These are phyloP conservation scores for Penicillium sp. DNA, from an alignment of 2,329 filamentous ascomycete species.

Conservation along the genomic window DNA sequence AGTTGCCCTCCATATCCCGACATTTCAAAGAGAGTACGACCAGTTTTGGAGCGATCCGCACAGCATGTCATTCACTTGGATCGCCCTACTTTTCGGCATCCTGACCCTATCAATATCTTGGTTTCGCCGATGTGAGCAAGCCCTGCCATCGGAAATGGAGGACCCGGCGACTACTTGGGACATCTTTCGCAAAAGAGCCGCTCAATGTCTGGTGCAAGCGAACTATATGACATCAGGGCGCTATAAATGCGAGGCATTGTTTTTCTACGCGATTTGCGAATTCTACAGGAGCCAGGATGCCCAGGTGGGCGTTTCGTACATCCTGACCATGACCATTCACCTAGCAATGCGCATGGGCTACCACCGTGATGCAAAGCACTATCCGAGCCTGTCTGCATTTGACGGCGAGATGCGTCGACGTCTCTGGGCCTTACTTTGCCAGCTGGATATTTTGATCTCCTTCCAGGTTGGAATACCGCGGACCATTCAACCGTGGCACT, in stretches of 20 bases:
- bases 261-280: conserved; percentile 36
- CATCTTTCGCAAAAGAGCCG: conserved; percentile 55
- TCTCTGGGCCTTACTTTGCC: conserved; percentile 47
- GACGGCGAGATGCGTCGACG: conserved; percentile 59
- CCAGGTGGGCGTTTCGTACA: conserved; percentile 58
- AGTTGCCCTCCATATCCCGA: conserved; percentile 38
- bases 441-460: conserved; percentile 64
- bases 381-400: conserved; percentile 57
- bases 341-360: conserved; percentile 66
- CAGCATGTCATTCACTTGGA: conserved; percentile 36
- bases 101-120: conserved; percentile 35
- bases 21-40: conserved; percentile 40
- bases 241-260: conserved; percentile 39
- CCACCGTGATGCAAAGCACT: conserved; percentile 61
- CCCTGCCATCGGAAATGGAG: conserved; percentile 24
- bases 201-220: conserved; percentile 38
- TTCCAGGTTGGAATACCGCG: conserved; percentile 68
- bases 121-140: conserved; percentile 31
- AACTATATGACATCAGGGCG: conserved; percentile 39
- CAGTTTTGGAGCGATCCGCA: conserved; percentile 37
- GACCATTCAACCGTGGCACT: conserved; percentile 63
- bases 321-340: conserved; percentile 59
- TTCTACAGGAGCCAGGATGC: conserved; percentile 39
- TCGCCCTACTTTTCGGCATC: conserved; percentile 36
- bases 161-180: conserved; percentile 33